Base-by-base conservation (phyloP, 257 asterid genomes). In the Ehretia macrophylla region DNA sequence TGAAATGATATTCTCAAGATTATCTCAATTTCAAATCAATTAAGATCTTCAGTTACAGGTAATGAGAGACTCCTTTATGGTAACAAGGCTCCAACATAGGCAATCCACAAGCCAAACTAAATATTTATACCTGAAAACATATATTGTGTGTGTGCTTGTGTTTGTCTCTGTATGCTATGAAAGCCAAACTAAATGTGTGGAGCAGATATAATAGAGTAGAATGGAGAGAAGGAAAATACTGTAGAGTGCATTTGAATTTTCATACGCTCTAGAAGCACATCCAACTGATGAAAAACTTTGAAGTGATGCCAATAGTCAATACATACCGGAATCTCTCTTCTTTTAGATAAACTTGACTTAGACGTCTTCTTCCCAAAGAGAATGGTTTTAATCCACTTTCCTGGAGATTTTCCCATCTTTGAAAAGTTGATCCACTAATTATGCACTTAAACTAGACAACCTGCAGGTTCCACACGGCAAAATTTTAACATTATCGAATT, bases 341-440 rank as follows among this genome's bases (percentile, higher is more conserved):
- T 80, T 59, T 66, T 76, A 1, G 79, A 58, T 19, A 55, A 45
- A 63, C 56, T 69, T 22, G 85, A 67, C 58, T 77, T 82, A n/a
- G 81, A 66, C 17, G 71, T 45, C 74, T 70, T 85, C 60, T 71
- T 80, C 56, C 85, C 76, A 60, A 75, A 68, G 21, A 79, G 68
- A 32, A 81, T 56, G 22, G 78, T 61, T 65, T 73, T 80, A 70
- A 82, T 69, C 90, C 87, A 85, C 67, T 82, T 82, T 64, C 81
- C 90, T 14, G 90, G 87, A 77, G 94, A 82, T 62, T 73, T 85
- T 56, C 90, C 87, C 94, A 85, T 85, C 40, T 17, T 53, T 17
- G 45, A 17, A 10, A 62, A 54, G 39, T 51, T 62, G 63, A 59
- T 16, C 49, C 35, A 46, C 21, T 49, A 46, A 50, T 22, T 5